Conservation (phyloP, 2,329 filamentous ascomycete species). For the Epicoccum nigrum region DNA sequence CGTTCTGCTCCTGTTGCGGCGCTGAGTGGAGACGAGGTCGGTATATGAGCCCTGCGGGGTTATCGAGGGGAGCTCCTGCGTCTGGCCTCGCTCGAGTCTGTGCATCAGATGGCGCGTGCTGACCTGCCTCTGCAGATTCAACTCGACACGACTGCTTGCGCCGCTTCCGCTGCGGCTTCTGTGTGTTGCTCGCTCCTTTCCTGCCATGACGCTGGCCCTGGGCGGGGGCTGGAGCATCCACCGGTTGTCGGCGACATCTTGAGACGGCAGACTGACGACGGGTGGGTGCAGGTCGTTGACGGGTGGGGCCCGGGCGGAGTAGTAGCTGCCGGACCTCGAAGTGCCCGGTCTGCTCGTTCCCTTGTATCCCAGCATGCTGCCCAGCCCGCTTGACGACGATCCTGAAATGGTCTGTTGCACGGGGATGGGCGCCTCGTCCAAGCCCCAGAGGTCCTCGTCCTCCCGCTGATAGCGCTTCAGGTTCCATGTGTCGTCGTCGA, state of each 20-base stretch:
- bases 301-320: constrained; percentile 63
- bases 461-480: constrained; percentile 80
- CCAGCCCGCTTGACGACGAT: constrained; percentile 41
- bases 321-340: constrained; percentile 44
- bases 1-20: constrained; percentile 41
- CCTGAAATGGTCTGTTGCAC: constrained; percentile 38
- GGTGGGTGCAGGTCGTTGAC: constrained; percentile 88
- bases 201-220: constrained; percentile 88
- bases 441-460: constrained; percentile 85
- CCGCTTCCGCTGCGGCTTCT: constrained; percentile 62
- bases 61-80: constrained; percentile 42
- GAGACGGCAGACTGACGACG: constrained; percentile 76
- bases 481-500: constrained; percentile 69
- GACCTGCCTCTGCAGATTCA: constrained; percentile 47
- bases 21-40: constrained; percentile 30
- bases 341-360: constrained; percentile 32
- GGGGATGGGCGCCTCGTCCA: constrained; percentile 54
- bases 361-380: constrained; percentile 29
- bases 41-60: constrained; percentile 47
- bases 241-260: constrained; percentile 70
- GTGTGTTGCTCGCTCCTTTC: constrained; percentile 71
- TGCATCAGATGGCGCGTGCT: constrained; percentile 47
- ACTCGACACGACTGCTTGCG: constrained; percentile 49
- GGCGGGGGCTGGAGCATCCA: constrained; percentile 97
- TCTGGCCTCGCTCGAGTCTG: constrained; percentile 44